phyloP scores from a whole-genome alignment of 1,284 basidiomycete genomes.

The Trichosporon ovoides region DNA sequence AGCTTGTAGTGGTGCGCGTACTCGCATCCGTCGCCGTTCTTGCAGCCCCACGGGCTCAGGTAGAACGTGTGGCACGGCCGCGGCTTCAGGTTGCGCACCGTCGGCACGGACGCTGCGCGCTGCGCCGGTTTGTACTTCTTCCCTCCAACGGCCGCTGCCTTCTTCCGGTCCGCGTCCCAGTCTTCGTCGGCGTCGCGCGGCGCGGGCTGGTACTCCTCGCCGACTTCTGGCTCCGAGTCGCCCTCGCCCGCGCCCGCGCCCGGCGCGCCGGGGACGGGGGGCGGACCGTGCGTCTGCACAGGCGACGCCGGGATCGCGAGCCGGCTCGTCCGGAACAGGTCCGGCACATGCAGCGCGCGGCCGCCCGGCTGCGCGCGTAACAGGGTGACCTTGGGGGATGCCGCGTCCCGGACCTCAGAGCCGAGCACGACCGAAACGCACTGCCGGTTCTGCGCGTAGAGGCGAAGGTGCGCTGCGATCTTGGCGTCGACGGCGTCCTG shows the following conservation, averaged over 20 bases:
- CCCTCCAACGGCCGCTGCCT: constrained; percentile 7
- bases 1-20: constrained; percentile 41
- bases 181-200: constrained; percentile 13
- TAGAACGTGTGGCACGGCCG: constrained; percentile 24
- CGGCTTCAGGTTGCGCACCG: constrained; percentile 23
- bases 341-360: constrained; percentile 49
- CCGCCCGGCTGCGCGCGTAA: constrained; percentile 7
- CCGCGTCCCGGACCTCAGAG: constrained; percentile 56
- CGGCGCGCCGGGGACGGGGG: background rate
- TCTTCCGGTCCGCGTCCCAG: constrained; percentile 10
- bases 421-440: constrained; percentile 67
- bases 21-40: constrained; percentile 34
- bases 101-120: constrained; percentile 13
- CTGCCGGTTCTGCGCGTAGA: constrained; percentile 67
- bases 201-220: constrained; percentile 11
- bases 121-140: constrained; percentile 16
- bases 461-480: constrained; percentile 69
- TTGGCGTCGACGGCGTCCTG: constrained; percentile 64
- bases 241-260: background rate
- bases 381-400: constrained; percentile 58
- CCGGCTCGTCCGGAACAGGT: constrained; percentile 60
- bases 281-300: background rate
- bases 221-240: background rate
- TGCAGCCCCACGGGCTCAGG: constrained; percentile 32
- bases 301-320: constrained; percentile 21